Conservation (phyloP, 2,329 filamentous ascomycete genomes). For the Colletotrichum paranaense region DNA sequence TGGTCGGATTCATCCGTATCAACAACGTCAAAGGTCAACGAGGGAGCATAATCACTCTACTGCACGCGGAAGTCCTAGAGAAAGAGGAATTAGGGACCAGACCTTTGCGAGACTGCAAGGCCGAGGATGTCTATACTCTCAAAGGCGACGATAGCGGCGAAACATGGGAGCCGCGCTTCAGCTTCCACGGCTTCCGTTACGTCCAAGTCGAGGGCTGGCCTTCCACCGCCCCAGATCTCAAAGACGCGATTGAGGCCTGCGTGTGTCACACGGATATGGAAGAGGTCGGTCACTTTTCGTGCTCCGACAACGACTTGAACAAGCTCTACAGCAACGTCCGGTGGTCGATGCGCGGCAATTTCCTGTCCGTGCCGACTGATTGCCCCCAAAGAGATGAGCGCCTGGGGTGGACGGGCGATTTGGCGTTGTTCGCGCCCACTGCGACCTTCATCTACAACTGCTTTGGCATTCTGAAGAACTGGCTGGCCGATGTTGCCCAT, state of each 20-base stretch:
- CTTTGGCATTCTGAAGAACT: slow-evolving; percentile 20
- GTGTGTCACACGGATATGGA: slow-evolving; percentile 33
- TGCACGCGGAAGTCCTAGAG: slow-evolving; percentile 56
- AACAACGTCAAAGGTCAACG: slow-evolving; percentile 36
- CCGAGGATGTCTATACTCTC: slow-evolving; percentile 46
- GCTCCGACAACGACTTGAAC: slow-evolving; percentile 22
- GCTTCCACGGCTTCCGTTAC: slow-evolving; percentile 64
- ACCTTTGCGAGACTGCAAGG: slow-evolving; percentile 50
- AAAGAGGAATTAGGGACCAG: slow-evolving; percentile 50
- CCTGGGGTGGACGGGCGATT: slow-evolving; percentile 26
- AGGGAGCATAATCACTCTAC: slow-evolving; percentile 44
- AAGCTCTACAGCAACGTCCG: slow-evolving; percentile 18
- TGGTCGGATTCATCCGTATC: slow-evolving; percentile 49
- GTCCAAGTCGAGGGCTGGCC: slow-evolving; percentile 55
- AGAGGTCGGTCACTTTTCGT: slow-evolving; percentile 10
- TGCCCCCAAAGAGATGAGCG: slow-evolving; percentile 34
- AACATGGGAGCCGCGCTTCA: slow-evolving; percentile 58
- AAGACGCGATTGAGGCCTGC: slow-evolving; percentile 9
- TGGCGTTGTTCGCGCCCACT: slow-evolving; percentile 24
- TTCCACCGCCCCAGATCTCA: neutral
- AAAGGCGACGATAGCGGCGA: slow-evolving; percentile 37
- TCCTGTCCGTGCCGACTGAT: slow-evolving; percentile 32
- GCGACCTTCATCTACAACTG: slow-evolving; percentile 21
- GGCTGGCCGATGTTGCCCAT: slow-evolving; percentile 29
- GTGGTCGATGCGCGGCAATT: slow-evolving; percentile 33